Evolutionary conservation across 257 asterid genomes (phyloP), one percentile per base, ranked within the genome.

Genomic region (Eucommia ulmoides): DNA sequence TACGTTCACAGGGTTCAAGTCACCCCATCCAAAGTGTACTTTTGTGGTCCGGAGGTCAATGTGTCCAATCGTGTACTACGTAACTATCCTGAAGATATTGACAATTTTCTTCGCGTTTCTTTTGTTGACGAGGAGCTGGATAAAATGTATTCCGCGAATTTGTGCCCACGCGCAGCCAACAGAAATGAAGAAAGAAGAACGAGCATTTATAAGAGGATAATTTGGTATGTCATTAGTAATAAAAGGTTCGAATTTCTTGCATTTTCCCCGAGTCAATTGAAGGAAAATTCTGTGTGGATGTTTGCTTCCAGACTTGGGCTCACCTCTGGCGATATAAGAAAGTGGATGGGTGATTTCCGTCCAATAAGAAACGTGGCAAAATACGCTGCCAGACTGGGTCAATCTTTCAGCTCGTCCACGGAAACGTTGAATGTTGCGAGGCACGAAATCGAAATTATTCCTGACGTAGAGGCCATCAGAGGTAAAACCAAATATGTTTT

Each of bases 351-450:
- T 0, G 77, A 88, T 41, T 88, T 84, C 64, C 59, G 62, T 2
- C 22, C 59, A 35, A 88, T 88, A 49, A 74, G 62, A 63, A 88
- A 88, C 9, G 94, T 88, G 49, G 94, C 95, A 0, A 88, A 88
- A 58, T 84, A 84, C 65, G 89, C 97, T 16, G 95, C 97, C 0
- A 74, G 97, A 66, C 95, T 88, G n/a, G 97, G 94, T 17, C 95
- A 84, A 55, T 84, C 97, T 8, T 87, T 88, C 23, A 76, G 95
- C 61, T 88, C 97, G 21, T 84, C 97, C 17, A 81, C 51, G 0
- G 97, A 88, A 61, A 82, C 97, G 1, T 59, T 75, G 2, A 78
- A 63, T 50, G 93, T 84, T 45, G 29, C 20, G 15, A 46, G 21
- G 57, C 23, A 63, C 33, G 97, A 88, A 66, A 45, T 75, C 54